These are phyloP conservation scores for Wallacemonas collosoma DNA, from an alignment of 208 protist species.

Conservation along the genomic window DNA sequence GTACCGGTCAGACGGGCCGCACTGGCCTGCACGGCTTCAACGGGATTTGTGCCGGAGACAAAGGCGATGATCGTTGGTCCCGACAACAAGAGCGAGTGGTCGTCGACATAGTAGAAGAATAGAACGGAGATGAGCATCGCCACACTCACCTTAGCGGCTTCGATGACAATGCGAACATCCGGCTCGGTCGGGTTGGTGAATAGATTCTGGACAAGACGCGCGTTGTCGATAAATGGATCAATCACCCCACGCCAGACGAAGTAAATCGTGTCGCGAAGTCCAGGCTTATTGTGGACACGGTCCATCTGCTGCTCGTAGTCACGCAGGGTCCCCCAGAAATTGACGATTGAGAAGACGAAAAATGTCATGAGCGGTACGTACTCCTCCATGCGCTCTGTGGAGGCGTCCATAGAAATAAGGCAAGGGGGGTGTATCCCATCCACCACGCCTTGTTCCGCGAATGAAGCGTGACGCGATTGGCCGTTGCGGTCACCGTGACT, in stretches of 20 bases:
- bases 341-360: constrained; percentile 82
- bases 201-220: constrained; percentile 39
- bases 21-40: constrained; percentile 67
- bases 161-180: constrained; percentile 61
- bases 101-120: constrained; percentile 72
- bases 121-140: constrained; percentile 78
- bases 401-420: constrained; percentile 16
- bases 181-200: constrained; percentile 33
- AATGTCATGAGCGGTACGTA: constrained; percentile 83
- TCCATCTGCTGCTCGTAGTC: constrained; percentile 44
- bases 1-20: constrained; percentile 63
- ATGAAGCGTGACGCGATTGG: too few species aligned
- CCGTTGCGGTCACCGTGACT: too few species aligned
- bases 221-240: constrained; percentile 51
- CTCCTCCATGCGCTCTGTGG: constrained; percentile 60
- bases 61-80: constrained; percentile 83
- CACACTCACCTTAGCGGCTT: constrained; percentile 75
- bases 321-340: constrained; percentile 69
- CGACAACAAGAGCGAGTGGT: constrained; percentile 59
- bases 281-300: constrained; percentile 10
- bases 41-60: constrained; percentile 72
- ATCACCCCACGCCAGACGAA: constrained; percentile 35
- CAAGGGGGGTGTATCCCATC: not conserved
- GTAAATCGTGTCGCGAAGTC: constrained; percentile 22
- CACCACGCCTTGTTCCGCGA: not conserved